A percentile compares a stretch with the other conserved stretches of the same genome.
phyloP scores from a whole-genome alignment of 2,329 filamentous ascomycete genomes.

The Epichloe coenophiala region DNA sequence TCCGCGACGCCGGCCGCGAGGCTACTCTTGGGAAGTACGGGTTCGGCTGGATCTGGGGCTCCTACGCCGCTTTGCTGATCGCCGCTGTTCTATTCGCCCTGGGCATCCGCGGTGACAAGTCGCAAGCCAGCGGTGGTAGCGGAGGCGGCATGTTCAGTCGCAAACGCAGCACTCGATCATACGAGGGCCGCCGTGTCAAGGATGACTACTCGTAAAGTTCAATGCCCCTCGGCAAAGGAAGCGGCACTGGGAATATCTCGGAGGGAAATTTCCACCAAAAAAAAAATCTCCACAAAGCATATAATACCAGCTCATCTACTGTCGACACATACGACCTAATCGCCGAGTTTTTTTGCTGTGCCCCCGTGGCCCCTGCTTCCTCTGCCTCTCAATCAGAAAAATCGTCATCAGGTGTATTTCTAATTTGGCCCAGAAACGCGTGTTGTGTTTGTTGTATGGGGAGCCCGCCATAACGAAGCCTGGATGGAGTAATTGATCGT shows the following conservation, averaged over 20 bases:
- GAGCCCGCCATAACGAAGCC: no score
- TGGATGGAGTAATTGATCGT: no score
- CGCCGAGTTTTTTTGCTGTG: no score
- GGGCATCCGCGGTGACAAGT: constrained; percentile 39
- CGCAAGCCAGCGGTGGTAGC: constrained; percentile 14
- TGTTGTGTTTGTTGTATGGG: no score
- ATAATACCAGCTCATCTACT: no score
- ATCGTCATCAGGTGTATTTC: no score
- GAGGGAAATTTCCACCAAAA: not conserved
- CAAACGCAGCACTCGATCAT: constrained; percentile 23
- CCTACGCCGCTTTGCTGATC: constrained; percentile 52
- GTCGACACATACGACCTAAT: no score
- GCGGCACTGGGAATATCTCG: not conserved
- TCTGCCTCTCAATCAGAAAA: no score
- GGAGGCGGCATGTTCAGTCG: constrained; percentile 13
- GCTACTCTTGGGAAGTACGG: constrained; percentile 54
- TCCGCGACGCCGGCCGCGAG: constrained; percentile 38
- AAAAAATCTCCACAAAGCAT: no score
- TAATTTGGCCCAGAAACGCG: no score
- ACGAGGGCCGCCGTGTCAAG: constrained; percentile 47
- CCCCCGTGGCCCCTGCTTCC: no score
- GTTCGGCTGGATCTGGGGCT: constrained; percentile 67
- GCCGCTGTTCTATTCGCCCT: constrained; percentile 55
- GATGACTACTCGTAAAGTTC: constrained; percentile 48
- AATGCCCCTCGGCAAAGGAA: not conserved